Evolutionary conservation across 2,329 filamentous ascomycete species (phyloP), one percentile per base, ranked within the genome.

Genomic region (Exophiala alcalophila): DNA sequence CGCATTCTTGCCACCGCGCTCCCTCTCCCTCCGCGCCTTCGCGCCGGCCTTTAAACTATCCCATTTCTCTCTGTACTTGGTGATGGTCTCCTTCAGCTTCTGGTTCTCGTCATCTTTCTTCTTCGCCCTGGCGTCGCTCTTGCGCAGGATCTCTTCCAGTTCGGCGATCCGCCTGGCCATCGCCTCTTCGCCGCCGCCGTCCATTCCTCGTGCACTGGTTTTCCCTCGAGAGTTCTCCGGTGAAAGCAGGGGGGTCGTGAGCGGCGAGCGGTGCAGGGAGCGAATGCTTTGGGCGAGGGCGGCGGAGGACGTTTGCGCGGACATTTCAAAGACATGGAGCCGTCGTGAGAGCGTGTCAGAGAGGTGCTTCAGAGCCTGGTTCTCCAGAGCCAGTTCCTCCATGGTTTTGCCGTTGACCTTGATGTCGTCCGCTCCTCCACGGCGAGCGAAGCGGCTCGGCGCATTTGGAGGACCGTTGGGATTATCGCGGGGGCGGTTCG

Each of bases 271-370:
- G 26, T 70, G 66, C 41, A 74, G 65, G 46, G 71, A 67, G 53
- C 72, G 68, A 57, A 81, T 81, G 55, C 87, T 94, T 62, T 96
- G 88, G 10, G 90, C 86, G 23, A 97, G 76, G 3, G 88, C 87
- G 66, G 90, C 78, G 39, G 84, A 86, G 25, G 85, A 90, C 51
- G 83, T 88, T 65, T 97, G 92, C 0, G 89, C 88, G 57, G 87
- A 90, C 26, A 88, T 83, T 65, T 98, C 91, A 68, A 95, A 98
- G 50, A 89, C 84, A 57, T 92, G 86, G n/a, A 98, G 76, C 1
- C 91, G 80, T 56, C 84, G 86, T 50, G 85, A 86, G 24, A 96
- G 77, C 35, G 87, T 88, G 64, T 97, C 90, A 6, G 94, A 79
- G 56, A 89, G 81, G 44, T 84, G 79, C 58, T 92, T 91, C 36